phyloP scores from a whole-genome alignment of 352 stramenopile genomes.

The Pythium monospermum region DNA sequence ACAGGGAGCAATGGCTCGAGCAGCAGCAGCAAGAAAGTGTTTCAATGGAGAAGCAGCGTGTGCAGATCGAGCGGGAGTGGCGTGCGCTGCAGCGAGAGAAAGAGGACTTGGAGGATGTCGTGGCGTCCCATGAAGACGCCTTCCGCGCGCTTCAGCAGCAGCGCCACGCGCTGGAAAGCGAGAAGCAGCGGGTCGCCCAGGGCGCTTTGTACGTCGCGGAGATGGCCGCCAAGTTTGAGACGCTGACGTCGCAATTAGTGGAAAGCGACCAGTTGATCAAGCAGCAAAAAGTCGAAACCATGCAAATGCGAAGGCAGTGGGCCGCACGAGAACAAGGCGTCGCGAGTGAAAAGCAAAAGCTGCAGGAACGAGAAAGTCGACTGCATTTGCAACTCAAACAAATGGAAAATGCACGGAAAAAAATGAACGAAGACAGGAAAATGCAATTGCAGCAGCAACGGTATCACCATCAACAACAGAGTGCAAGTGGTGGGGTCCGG shows the following conservation, averaged over 20 bases:
- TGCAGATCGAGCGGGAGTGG: slow-evolving; percentile 8
- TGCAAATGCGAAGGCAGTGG: slow-evolving; percentile 11
- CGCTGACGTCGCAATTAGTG: slow-evolving; percentile 8
- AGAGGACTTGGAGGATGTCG: slow-evolving; percentile 17
- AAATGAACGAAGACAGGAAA: slow-evolving; percentile 44
- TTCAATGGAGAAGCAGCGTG: slow-evolving; percentile 2
- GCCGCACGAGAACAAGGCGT: slow-evolving; percentile 22
- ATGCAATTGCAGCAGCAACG: slow-evolving; percentile 23
- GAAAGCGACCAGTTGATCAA: slow-evolving; percentile 15
- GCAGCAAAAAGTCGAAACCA: slow-evolving; percentile 1
- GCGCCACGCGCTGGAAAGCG: slow-evolving; percentile 9
- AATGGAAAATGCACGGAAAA: slow-evolving; percentile 36
- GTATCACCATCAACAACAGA: neutral
- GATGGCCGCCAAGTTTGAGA: slow-evolving; percentile 18
- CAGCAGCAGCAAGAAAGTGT: slow-evolving; percentile 24
- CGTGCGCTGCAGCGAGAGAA: slow-evolving; percentile 12
- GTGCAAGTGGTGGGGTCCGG: no score
- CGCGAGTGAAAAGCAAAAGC: slow-evolving; percentile 29
- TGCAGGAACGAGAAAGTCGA: slow-evolving; percentile 45
- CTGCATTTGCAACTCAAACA: slow-evolving; percentile 52
- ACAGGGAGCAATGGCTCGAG: slow-evolving; percentile 27
- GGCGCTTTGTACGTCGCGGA: slow-evolving; percentile 16
- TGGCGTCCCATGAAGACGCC: slow-evolving; percentile 21
- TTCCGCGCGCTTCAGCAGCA: slow-evolving; percentile 13
- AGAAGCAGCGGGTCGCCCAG: slow-evolving; percentile 16